Base-by-base conservation (phyloP, 257 asterid genomes). In the Nicotiana tomentosiformis region DNA sequence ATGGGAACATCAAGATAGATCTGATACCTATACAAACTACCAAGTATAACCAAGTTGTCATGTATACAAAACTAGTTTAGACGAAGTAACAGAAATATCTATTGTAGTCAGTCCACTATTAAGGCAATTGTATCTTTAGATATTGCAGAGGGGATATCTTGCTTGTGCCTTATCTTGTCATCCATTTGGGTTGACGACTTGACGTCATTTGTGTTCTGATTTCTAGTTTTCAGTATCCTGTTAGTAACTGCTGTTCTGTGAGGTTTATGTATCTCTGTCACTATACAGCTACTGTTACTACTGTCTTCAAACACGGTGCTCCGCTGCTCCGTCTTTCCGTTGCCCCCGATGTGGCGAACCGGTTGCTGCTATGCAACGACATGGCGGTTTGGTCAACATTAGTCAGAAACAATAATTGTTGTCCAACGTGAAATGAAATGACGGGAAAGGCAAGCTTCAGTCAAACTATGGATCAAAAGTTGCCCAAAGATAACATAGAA, bases 261-360 rank as follows among this genome's bases (percentile, higher is more conserved):
- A 77, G 58, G 16, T 51, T 35, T 68, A 57, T 9, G 43, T 30
- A 77, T 68, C 70, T 33, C 29, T 66, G 65, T 64, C 72, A 66
- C 37, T 23, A 66, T 77, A 66, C 92, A 94, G 99, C 92, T 94
- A 91, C 84, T 96, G 98, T 84, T 96, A 94, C 86, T 96, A 90
- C 84, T 96, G 94, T 84, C 95, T 96, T 68, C 90, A 94, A 81
- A 96, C 96, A 7, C 86, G 96, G 78, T 94, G 99, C 88, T 89
- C 95, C 10, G 93, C 92, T 39, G 64, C 96, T 78, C 90, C 86
- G 83, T 86, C 97, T 4, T 94, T 93, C 65, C 88, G 91, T 84
- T 94, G 93, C 90, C 83, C 93, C 77, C 83, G 91, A 88, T 92
- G 98, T 76, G 93, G 82, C 29, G 96, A 96, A 87, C 91, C 91